Base-by-base conservation (phyloP, 257 asterid genomes). In the Fraxinus anomala region DNA sequence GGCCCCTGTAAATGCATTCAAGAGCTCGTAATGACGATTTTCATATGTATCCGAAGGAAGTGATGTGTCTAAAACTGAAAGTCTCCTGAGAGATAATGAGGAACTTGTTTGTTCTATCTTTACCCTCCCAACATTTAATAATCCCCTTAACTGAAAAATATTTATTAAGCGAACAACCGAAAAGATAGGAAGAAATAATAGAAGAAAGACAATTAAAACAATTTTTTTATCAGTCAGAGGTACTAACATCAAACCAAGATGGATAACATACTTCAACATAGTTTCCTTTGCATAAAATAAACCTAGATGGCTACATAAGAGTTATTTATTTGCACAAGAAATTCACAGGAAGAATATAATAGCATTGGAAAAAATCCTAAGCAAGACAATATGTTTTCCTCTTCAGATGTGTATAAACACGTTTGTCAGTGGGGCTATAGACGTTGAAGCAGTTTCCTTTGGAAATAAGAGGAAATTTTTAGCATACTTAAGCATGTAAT, bases 1-100 rank as follows among this genome's bases (percentile, higher is more conserved):
- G 98, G 97, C 66, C 98, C 99, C 98, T 93, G 80, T 68, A 77
- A 51, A 69, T n/a, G 44, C 33, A 83, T 61, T 63, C 72, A 78
- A 73, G 34, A 73, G 77, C 14, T 11, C 3, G 7, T 61, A 61
- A 61, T 10, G 4, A 8, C 33, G 9, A 23, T 11, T 16, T 8
- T 61, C 68, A 21, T 7, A 61, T 10, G 14, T 9, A 61, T 61
- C 68, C 33, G 3, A 8, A 61, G 14, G 7, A 61, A 61, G 31
- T 61, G 30, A 11, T 61, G 68, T 61, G 26, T 59, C 68, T 23
- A 21, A 56, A 59, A 59, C 11, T 19, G 67, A 59, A 54, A 59
- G 30, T 6, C 67, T 61, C 30, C 68, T 23, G 33, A 61, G 13
- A 12, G 31, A 61, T 24, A 24, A 21, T 61, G 68, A 61, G 3